Base-by-base conservation (phyloP, 257 asterid genomes). In the Solanum okadae region DNA sequence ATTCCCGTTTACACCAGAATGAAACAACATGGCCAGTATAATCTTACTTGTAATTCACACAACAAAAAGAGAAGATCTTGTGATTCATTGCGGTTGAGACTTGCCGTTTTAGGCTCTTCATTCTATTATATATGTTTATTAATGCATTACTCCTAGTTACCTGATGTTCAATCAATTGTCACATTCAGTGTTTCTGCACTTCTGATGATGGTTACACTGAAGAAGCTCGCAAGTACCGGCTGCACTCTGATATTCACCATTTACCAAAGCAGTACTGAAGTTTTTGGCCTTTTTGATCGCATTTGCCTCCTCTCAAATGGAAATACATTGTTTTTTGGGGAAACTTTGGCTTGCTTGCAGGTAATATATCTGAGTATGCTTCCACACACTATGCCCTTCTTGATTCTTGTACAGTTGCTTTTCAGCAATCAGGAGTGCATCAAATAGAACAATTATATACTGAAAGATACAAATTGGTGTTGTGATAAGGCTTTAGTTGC, bases 231-330 rank as follows among this genome's bases (percentile, higher is more conserved):
- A 29, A 95, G 98, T 91, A 95, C 98, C 5, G 99, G 99, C 37
- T 97, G 99, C 93, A 97, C 98, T 83, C 94, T 97, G 22, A 93
- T 97, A 88, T 97, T 97, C 94, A 95, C 99, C 91, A 94, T 97
- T 44, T 86, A 95, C 89, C 99, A 97, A 91, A 97, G 99, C 94
- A 97, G 99, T 94, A 96, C 99, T 4, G 99, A 97, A 93, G 99
- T 97, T 35, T 97, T 97, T 92, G 99, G 99, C 90, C 99, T 97
- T 90, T 97, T 97, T 67, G 99, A 97, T 91, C 92, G 98, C 85
- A 97, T 97, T 87, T 97, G 99, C 92, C 98, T 97, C 91, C 99
- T 97, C 89, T 96, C 99, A 70, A 95, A 95, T 91, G 99, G 99
- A 89, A 97, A 97, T 92, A 97, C 98, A 6, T 90, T 97, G 93